Evolutionary conservation across 1,284 basidiomycete species (phyloP).

Genomic region (Coriolopsis trogii): DNA sequence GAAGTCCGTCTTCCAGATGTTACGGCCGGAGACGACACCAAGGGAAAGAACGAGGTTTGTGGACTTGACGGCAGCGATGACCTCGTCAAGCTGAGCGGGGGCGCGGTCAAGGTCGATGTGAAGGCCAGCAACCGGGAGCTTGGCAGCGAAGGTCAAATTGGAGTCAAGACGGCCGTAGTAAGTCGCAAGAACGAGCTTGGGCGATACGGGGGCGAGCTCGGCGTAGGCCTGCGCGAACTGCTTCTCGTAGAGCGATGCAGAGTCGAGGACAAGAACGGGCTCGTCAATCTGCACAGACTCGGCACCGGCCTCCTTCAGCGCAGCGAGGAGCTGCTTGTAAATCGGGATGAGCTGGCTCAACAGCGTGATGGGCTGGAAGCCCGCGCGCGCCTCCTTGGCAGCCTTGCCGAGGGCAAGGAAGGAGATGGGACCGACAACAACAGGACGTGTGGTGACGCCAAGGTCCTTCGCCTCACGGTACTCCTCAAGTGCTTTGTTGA

Average conservation of each 20-base stretch:
- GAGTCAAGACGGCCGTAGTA: conserved; percentile 97
- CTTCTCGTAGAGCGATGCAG: conserved; percentile 78
- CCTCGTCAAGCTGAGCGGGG: conserved; percentile 86
- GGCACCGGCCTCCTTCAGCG: conserved; percentile 93
- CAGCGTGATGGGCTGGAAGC: conserved; percentile 91
- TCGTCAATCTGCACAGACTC: conserved; percentile 98
- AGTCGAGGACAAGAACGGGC: conserved; percentile 94
- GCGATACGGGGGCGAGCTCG: conserved; percentile 80
- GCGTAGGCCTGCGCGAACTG: conserved; percentile 86
- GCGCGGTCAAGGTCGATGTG: conserved; percentile 98
- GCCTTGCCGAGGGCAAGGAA: conserved; percentile 96
- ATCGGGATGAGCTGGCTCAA: conserved; percentile 90
- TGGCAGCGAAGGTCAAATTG: conserved; percentile 88
- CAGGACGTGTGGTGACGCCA: conserved; percentile 93
- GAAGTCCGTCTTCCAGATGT: conserved; percentile 99
- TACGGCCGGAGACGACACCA: conserved; percentile 97
- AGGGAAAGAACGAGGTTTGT: conserved; percentile 88
- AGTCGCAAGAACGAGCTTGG: conserved; percentile 93
- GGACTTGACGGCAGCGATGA: conserved; percentile 83
- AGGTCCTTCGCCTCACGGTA: conserved; percentile 94
- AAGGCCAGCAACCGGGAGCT: conserved; percentile 92
- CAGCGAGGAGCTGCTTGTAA: conserved; percentile 90
- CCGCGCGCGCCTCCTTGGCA: conserved; percentile 81
- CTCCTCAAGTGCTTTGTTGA: conserved; percentile 95
- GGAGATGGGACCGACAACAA: conserved; percentile 94